Conservation (phyloP, 257 asterid species). For the Solanum medicagineum region DNA sequence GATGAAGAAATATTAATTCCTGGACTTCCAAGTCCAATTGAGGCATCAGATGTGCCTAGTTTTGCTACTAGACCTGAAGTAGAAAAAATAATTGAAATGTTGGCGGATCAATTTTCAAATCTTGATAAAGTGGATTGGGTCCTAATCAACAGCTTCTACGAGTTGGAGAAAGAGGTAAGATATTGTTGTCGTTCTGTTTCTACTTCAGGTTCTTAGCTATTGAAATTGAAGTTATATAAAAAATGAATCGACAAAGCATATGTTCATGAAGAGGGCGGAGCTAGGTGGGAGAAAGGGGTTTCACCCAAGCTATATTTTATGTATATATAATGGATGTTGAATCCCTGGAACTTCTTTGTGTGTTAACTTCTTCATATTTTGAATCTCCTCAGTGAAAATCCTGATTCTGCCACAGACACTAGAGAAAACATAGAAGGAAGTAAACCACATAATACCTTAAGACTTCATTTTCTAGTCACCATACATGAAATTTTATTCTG, state of each 20-base stretch:
- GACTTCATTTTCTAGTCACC: not conserved
- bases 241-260: not conserved
- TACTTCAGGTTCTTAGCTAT: not conserved
- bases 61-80: not conserved
- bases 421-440: not conserved
- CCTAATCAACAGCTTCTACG: slow-evolving; percentile 11
- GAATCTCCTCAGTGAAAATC: not conserved
- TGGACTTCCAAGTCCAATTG: not conserved
- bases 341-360: no score
- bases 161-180: slow-evolving; percentile 15
- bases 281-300: no score
- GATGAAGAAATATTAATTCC: not conserved
- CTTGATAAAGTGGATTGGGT: slow-evolving; percentile 7
- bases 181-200: not conserved
- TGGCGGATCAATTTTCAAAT: not conserved
- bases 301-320: no score
- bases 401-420: not conserved
- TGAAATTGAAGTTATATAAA: not conserved
- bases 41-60: not conserved
- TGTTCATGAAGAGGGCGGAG: not conserved
- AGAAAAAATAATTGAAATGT: not conserved
- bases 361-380: not conserved
- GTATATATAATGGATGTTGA: no score
- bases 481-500: no score
- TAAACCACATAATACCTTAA: not conserved